These are phyloP conservation scores for Monascus ruber DNA, from an alignment of 2,329 filamentous ascomycete species.

Conservation along the genomic window DNA sequence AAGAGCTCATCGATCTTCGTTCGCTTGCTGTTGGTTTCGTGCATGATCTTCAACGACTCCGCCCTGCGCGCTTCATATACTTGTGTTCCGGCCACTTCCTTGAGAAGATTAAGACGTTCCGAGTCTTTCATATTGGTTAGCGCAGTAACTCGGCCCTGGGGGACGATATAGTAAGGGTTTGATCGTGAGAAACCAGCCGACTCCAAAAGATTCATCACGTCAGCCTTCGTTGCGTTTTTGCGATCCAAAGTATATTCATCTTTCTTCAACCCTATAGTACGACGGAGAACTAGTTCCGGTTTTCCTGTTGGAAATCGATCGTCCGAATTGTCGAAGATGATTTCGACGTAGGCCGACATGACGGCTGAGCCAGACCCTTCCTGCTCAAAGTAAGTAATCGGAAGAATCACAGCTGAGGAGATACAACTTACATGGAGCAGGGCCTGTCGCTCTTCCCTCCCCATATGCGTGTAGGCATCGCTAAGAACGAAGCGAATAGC, in stretches of 20 bases:
- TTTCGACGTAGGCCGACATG: slow-evolving; percentile 98
- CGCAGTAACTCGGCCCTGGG: slow-evolving; percentile 88
- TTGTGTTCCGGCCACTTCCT: slow-evolving; percentile 96
- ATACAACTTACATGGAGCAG: slow-evolving; percentile 60
- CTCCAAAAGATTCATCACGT: slow-evolving; percentile 91
- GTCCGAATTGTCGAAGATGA: slow-evolving; percentile 97
- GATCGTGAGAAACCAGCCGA: slow-evolving; percentile 93
- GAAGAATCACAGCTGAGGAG: not conserved
- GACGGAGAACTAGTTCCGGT: slow-evolving; percentile 77
- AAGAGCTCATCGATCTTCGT: slow-evolving; percentile 89
- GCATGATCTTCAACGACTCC: slow-evolving; percentile 93
- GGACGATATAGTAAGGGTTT: slow-evolving; percentile 98
- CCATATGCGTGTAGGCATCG: slow-evolving; percentile 94
- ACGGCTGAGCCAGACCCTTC: slow-evolving; percentile 96
- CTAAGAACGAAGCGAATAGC: slow-evolving; percentile 97
- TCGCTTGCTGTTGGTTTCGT: slow-evolving; percentile 88
- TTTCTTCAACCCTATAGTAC: slow-evolving; percentile 94
- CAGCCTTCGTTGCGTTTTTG: slow-evolving; percentile 87
- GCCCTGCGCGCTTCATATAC: slow-evolving; percentile 87
- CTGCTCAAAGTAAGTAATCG: slow-evolving; percentile 26
- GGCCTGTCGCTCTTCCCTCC: slow-evolving; percentile 86
- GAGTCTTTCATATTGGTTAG: slow-evolving; percentile 98
- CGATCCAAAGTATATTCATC: slow-evolving; percentile 97
- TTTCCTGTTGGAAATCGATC: slow-evolving; percentile 90
- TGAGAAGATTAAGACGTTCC: slow-evolving; percentile 77